Evolutionary conservation across 805 yeast genomes (phyloP).

Genomic region (Clavispora asparagi): DNA sequence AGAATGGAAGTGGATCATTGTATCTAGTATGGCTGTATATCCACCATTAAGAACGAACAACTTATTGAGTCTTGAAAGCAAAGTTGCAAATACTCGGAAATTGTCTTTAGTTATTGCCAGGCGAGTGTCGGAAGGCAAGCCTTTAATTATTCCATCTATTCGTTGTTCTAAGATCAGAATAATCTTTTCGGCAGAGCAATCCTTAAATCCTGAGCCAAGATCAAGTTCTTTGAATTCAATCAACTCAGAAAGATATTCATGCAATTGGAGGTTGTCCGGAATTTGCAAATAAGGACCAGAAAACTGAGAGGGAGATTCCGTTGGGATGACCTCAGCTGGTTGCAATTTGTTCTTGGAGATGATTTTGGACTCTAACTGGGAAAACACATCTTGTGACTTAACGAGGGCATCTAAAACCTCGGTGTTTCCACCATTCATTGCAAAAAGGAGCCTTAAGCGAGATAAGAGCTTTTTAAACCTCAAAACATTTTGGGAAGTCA

Average conservation of each 20-base stretch:
- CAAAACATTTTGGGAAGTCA: conserved; percentile 5
- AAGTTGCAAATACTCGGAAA: conserved; percentile 1
- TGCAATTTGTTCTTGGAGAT: background rate
- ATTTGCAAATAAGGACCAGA: conserved; percentile 9
- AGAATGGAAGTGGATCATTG: conserved; percentile 45
- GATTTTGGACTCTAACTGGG: conserved; percentile 8
- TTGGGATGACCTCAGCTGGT: too few relatives aligned
- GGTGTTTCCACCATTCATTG: conserved; percentile 12
- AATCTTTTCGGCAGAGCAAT: conserved; percentile 4
- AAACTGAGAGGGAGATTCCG: background rate
- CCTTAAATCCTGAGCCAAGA: conserved; percentile 1
- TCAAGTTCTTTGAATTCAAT: conserved; percentile 3
- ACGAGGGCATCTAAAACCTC: conserved; percentile 14
- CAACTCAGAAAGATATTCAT: conserved; percentile 7
- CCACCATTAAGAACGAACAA: conserved; percentile 43
- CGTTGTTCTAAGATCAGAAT: conserved; percentile 3
- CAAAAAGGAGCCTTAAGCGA: conserved; percentile 9
- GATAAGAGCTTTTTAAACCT: conserved; percentile 10
- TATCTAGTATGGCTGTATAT: conserved; percentile 53
- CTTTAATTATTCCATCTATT: conserved; percentile 1
- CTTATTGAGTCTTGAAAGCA: conserved; percentile 6
- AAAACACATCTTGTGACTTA: conserved; percentile 8
- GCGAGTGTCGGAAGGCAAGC: background rate
- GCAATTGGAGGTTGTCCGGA: conserved; percentile 10
- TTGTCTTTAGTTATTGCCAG: conserved; percentile 2